Evolutionary conservation across 1,284 basidiomycete genomes (phyloP), one percentile per base, ranked within the genome.

Genomic region (Abortiporus biennis): DNA sequence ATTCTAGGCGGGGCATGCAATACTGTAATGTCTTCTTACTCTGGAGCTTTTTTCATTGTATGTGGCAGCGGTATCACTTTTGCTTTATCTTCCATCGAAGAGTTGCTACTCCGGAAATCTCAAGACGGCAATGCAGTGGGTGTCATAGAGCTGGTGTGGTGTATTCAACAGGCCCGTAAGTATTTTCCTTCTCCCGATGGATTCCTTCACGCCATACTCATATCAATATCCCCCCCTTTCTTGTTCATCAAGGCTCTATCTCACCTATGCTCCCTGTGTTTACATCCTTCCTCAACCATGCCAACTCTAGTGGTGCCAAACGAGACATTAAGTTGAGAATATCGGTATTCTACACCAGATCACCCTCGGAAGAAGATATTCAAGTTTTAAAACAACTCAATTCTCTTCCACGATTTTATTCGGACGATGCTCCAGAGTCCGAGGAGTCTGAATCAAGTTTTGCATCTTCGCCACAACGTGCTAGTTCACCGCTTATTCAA

Each of bases 1-100:
- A 12, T n/a, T n/a, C 29, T 36, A 80, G 78, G 80, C 17, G 83
- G 83, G 0, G 66, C 76, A 0, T 76, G 79, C 2, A 69, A 79
- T 51, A 69, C 70, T 3, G 70, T 80, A 24, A 69, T 78, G 41
- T 59, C 74, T 3, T 76, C 74, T 49, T 85, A 76, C 61, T 84
- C 82, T 0, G 78, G 74, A 2, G 80, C 77, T 0, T 57, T 87
- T 27, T 72, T 88, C 52, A 61, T 89, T 17, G 76, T 70, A 3
- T 85, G 83, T 1, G 86, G 85, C 0, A 83, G 78, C 46, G 85
- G 86, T 0, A 78, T 89, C 49, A 78, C 82, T 0, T 87, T 81
- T 49, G 76, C 74, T 0, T 65, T 87, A 15, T 69, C 78, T 3
- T 61, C 72, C 0, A 65, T 81, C 13, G 76, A 83, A 48, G 85